A percentile compares a stretch with the other conserved stretches of the same genome.
These are phyloP conservation scores for Aechmea fasciata DNA, from an alignment of 176 grass and related monocot species.

Conservation along the genomic window DNA sequence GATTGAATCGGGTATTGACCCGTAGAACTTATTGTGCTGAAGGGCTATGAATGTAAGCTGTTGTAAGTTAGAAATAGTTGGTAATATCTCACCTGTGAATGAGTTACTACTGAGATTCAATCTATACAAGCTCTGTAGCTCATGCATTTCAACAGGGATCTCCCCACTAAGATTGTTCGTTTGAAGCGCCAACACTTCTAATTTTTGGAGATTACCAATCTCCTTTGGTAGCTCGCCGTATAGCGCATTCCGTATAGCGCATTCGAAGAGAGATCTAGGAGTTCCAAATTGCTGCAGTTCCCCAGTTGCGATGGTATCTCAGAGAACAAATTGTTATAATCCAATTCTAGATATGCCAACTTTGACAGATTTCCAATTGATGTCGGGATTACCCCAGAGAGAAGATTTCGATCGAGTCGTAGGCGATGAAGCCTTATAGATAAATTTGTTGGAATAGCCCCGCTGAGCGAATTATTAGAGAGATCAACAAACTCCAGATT, in stretches of 20 bases:
- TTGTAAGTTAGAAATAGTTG: not conserved
- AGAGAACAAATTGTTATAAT: not conserved
- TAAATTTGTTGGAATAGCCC: conserved; percentile 11
- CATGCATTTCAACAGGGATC: conserved; percentile 17
- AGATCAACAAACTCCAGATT: conserved; percentile 49
- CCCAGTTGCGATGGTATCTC: conserved; percentile 27
- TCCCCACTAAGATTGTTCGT: conserved; percentile 25
- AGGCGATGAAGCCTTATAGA: conserved; percentile 30
- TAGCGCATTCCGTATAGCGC: conserved; percentile 29
- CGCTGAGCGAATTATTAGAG: not conserved
- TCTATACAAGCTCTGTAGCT: conserved; percentile 10
- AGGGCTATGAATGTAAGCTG: conserved; percentile 46
- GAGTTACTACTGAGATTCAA: conserved; percentile 57
- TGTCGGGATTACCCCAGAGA: conserved; percentile 27
- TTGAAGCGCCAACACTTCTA: conserved; percentile 50
- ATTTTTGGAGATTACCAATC: conserved; percentile 24
- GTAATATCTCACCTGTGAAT: conserved; percentile 37
- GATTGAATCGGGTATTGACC: conserved; percentile 32
- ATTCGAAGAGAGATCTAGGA: conserved; percentile 65
- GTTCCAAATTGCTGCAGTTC: conserved; percentile 19
- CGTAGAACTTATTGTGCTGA: conserved; percentile 28
- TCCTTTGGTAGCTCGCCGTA: conserved; percentile 22
- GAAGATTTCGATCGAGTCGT: conserved; percentile 26
- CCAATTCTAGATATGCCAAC: not conserved
- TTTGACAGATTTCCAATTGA: conserved; percentile 3